Base-by-base conservation (phyloP, 257 asterid genomes). In the Solanum pinnatisectum region DNA sequence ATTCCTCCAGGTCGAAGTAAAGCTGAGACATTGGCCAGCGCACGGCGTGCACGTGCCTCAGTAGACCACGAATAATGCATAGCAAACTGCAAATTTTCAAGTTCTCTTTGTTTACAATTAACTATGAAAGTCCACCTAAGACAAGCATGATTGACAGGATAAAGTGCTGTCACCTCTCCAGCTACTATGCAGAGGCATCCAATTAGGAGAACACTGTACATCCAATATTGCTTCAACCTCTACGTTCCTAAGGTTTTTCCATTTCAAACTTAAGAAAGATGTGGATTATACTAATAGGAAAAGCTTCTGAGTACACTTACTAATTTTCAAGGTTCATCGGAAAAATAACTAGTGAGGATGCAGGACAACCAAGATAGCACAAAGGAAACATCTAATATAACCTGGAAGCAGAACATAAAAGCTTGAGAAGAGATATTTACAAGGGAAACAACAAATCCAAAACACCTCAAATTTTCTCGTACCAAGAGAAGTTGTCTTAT, bases 51-150 rank as follows among this genome's bases (percentile, higher is more conserved):
- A 89, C 98, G 98, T 77, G 96, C 98, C 94, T 97, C 99, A 10
- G 99, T 96, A 37, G 99, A 97, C 99, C 99, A 96, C 13, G 99
- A 97, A 90, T 97, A 97, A 92, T 97, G 99, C 99, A 97, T 90
- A 56, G 99, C 99, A 92, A 97, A 97, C 99, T 97, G 95, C 93
- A 93, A 86, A 33, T 56, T 76, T 42, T 59, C 74, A 52, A 89
- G 83, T 88, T 86, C 86, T 87, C 68, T 87, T 68, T 60, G 83
- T 84, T 87, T n/a, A 44, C 33, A 70, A 52, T 13, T 7, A 33
- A 72, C 85, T 27, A 44, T 8, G 25, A 4, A 77, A 65, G 39
- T 84, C 42, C 49, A 86, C 37, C 39, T 59, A 86, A 68, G 8
- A 46, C 33, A 81, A 83, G 88, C 85, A 78, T 81, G 52, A 44